Evolutionary conservation across 352 stramenopile species (phyloP).

Genomic region (Phytophthora pinifolia): DNA sequence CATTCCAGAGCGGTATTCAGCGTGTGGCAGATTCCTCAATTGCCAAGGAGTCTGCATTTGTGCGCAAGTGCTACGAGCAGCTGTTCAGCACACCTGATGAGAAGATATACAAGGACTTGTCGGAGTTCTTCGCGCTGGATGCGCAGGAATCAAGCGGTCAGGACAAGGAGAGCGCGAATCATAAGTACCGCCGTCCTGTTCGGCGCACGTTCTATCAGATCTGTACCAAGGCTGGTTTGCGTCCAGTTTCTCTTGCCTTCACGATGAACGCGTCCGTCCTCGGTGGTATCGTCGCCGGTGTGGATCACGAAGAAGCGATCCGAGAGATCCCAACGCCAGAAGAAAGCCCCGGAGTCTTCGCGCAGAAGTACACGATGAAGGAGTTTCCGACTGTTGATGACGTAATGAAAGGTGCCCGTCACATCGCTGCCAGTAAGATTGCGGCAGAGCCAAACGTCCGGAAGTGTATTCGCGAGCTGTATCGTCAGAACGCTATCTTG

Average conservation of each 20-base stretch:
- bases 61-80: constrained; percentile 83
- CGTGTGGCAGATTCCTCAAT: constrained; percentile 62
- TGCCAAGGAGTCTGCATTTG: constrained; percentile 76
- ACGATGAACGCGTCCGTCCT: constrained; percentile 87
- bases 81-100: constrained; percentile 73
- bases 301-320: constrained; percentile 68
- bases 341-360: constrained; percentile 66
- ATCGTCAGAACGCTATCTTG: constrained; percentile 71
- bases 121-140: constrained; percentile 84
- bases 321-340: constrained; percentile 75
- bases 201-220: constrained; percentile 90
- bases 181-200: constrained; percentile 74
- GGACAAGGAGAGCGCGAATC: constrained; percentile 49
- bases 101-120: constrained; percentile 85
- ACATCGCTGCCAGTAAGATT: constrained; percentile 86
- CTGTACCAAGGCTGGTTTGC: constrained; percentile 81
- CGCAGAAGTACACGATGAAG: constrained; percentile 78
- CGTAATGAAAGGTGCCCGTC: constrained; percentile 87
- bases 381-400: constrained; percentile 86
- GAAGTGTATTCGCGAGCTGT: constrained; percentile 84
- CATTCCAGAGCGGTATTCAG: constrained; percentile 73
- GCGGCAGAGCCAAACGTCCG: constrained; percentile 84
- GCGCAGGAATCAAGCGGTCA: constrained; percentile 53
- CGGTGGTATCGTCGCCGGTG: constrained; percentile 68
- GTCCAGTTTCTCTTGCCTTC: constrained; percentile 69